Percentiles rank a stretch among this genome's conserved stretches.
These are phyloP conservation scores for Kluyveromyces marxianus DNA, from an alignment of 1,139 yeast genomes.

Conservation along the genomic window DNA sequence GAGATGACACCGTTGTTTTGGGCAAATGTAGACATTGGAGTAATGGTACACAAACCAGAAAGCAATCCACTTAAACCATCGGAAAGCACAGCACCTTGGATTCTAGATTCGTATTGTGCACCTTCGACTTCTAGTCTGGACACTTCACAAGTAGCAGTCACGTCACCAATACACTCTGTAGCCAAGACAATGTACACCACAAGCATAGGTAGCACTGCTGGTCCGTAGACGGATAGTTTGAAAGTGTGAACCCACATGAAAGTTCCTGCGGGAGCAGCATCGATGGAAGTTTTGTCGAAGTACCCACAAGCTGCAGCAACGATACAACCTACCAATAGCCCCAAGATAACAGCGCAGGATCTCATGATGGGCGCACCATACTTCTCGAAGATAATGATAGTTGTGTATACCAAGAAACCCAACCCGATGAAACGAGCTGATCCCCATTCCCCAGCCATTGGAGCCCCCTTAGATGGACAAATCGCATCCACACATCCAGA, in stretches of 20 bases:
- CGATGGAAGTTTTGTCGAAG: slow-evolving; percentile 49
- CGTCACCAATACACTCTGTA: slow-evolving; percentile 92
- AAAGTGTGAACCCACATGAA: slow-evolving; percentile 86
- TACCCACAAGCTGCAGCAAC: slow-evolving; percentile 89
- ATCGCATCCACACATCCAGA: slow-evolving; percentile 53
- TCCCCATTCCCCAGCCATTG: slow-evolving; percentile 65
- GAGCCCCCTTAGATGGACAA: slow-evolving; percentile 42
- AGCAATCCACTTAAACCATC: slow-evolving; percentile 65
- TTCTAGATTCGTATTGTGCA: slow-evolving; percentile 66
- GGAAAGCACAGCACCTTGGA: slow-evolving; percentile 87
- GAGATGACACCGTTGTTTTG: slow-evolving; percentile 93
- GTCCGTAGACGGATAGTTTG: slow-evolving; percentile 66
- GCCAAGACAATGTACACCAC: slow-evolving; percentile 73
- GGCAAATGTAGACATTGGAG: slow-evolving; percentile 85
- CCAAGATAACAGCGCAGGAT: slow-evolving; percentile 83
- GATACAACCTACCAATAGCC: slow-evolving; percentile 78
- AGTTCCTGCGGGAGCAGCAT: slow-evolving; percentile 72
- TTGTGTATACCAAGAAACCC: slow-evolving; percentile 71
- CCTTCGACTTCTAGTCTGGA: slow-evolving; percentile 81
- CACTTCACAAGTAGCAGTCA: slow-evolving; percentile 88
- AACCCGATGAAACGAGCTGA: slow-evolving; percentile 78
- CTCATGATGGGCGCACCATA: slow-evolving; percentile 95
- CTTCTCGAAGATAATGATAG: slow-evolving; percentile 68
- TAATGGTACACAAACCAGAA: slow-evolving; percentile 66
- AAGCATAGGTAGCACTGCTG: slow-evolving; percentile 72